Evolutionary conservation across 768 basidiomycete species (phyloP), one percentile per base, ranked within the genome.

Genomic region (Pisolithus albus): DNA sequence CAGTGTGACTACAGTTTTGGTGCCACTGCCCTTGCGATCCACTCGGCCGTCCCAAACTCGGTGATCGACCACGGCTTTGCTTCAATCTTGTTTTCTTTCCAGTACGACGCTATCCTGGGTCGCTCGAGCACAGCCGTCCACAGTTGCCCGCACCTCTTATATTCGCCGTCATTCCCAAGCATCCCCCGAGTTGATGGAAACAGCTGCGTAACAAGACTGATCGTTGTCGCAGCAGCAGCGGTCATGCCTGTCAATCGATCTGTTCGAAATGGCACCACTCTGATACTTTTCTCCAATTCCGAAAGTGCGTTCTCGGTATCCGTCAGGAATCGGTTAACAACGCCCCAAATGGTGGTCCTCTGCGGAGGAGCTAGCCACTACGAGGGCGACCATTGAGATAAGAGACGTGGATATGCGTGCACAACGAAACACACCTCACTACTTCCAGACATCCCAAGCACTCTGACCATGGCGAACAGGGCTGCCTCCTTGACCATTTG

Each of bases 171-270:
- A 13, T 18, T 21, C 5, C 30, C 48, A 19, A 64, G 47, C 36
- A 48, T 48, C n/a, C 4, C 30, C 47, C 44, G 52, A 11, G 38
- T 50, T n/a, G 56, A 47, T 6, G 63, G 61, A 54, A 63, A 63
- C 3, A 63, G 0, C 36, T 63, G 54, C 0, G 52, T 56, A 41
- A 63, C 62, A 11, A 63, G 52, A 18, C 51, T 53, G 58, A 63
- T 56, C 18, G 53, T 56, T 18, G 62, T 44, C 34, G 52, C 44
- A n/a, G 54, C 45, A 8, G 52, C 49, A 19, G 52, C 49, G 40
- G 24, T 41, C 28, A 54, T 43, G 15, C 30, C 52, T 30, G 55
- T 50, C 8, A 56, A 41, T 39, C 24, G 52, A 18, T 48, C 46
- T 11, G 36, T 46, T 16, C 34, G 26, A 23, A 36, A 24, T 34